phyloP scores from a whole-genome alignment of 352 stramenopile genomes.

The Pythium diclinum region DNA sequence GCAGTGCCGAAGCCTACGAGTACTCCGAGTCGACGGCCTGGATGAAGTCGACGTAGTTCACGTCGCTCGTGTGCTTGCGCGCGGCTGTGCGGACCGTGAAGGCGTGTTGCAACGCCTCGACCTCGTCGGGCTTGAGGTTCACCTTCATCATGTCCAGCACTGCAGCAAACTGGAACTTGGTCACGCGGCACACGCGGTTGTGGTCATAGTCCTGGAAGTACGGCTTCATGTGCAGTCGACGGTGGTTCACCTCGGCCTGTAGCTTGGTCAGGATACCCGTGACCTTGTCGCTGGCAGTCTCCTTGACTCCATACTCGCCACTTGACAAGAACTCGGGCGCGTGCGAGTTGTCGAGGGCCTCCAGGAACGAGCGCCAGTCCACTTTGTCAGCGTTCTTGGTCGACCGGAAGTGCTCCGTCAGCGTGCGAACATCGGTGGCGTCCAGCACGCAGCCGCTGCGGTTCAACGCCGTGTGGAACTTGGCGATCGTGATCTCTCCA shows the following conservation, averaged over 20 bases:
- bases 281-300: conserved; percentile 26
- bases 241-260: conserved; percentile 55
- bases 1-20: conserved; percentile 35
- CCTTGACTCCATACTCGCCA: background rate
- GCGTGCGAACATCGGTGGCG: conserved; percentile 55
- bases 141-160: conserved; percentile 86
- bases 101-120: conserved; percentile 44
- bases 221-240: conserved; percentile 79
- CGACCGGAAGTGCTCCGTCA: conserved; percentile 65
- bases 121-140: conserved; percentile 41
- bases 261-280: conserved; percentile 42
- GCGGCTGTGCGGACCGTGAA: conserved; percentile 57
- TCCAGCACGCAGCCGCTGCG: conserved; percentile 70
- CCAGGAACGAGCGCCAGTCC: conserved; percentile 73
- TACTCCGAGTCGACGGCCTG: conserved; percentile 69
- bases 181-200: conserved; percentile 68
- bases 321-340: background rate
- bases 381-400: conserved; percentile 66
- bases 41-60: conserved; percentile 81
- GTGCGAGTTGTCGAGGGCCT: conserved; percentile 39
- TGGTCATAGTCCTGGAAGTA: conserved; percentile 88
- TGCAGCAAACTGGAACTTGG: conserved; percentile 77
- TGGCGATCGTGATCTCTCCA: conserved; percentile 77
- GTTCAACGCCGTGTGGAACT: conserved; percentile 85
- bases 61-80: conserved; percentile 54